These are phyloP conservation scores for Gymnopilus junonius DNA, from an alignment of 768 basidiomycete genomes.

Conservation along the genomic window DNA sequence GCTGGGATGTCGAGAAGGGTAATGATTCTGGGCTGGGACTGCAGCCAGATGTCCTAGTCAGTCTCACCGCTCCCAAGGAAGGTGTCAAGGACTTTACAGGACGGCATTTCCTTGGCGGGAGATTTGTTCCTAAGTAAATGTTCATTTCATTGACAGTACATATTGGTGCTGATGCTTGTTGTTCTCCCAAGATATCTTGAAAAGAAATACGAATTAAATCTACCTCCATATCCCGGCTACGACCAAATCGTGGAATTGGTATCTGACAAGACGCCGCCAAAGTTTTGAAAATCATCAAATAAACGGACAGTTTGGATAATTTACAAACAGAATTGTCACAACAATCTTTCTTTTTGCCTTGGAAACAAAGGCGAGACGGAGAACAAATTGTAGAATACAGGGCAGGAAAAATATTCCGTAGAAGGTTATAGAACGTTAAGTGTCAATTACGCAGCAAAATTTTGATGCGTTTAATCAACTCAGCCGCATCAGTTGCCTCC, in stretches of 20 bases:
- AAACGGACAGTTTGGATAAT: no score
- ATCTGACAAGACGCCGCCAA: constrained; percentile 14
- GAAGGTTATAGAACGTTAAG: neutral
- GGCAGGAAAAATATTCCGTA: neutral
- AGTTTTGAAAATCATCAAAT: neutral
- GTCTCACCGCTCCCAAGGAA: constrained; percentile 92
- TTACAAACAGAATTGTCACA: no score
- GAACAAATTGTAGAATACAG: no score
- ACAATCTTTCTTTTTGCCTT: no score
- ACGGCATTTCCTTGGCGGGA: constrained; percentile 90
- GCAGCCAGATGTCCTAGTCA: constrained; percentile 80
- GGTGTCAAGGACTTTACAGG: constrained; percentile 81
- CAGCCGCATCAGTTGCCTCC: constrained; percentile 27
- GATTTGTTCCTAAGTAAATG: constrained; percentile 87
- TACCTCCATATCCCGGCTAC: constrained; percentile 79
- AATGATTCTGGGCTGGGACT: constrained; percentile 59
- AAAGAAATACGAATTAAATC: constrained; percentile 75
- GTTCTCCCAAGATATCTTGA: constrained; percentile 58
- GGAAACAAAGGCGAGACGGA: no score
- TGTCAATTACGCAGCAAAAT: constrained; percentile 16
- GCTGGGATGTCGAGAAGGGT: constrained; percentile 93
- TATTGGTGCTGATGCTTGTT: neutral
- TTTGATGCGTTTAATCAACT: constrained; percentile 24
- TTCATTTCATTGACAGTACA: neutral
- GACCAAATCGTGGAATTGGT: constrained; percentile 88